Evolutionary conservation across 495 filamentous ascomycete species (phyloP), one percentile per base, ranked within the genome.

Genomic region (Neurospora sp.): DNA sequence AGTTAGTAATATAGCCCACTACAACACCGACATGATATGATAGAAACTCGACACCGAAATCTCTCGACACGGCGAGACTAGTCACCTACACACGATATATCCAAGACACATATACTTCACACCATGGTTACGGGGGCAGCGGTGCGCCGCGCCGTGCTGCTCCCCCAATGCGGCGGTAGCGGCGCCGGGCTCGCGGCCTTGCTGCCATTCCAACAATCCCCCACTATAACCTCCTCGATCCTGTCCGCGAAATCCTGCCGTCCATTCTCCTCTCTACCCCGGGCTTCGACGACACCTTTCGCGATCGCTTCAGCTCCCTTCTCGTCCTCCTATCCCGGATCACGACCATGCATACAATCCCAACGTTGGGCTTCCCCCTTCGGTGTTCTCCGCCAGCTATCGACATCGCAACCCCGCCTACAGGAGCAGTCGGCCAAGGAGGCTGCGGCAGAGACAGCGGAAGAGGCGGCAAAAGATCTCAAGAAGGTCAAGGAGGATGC

Each of bases 71-170:
- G 77, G 73, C 75, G 75, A 74, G 71, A 44, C 54, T 66, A 66
- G 54, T 35, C 3, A 66, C 54, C 54, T 66, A 66, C 27, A 60
- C 49, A 66, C 69, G 41, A 39, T n/a, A 41, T 35, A 46, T 12
- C 38, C 6, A 41, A 69, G 27, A 73, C 16, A 72, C 72, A 42
- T 20, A 23, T 39, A 71, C 54, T 35, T 44, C 40, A 76, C 27
- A 54, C 44, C 72, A 81, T 83, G 81, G 79, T 75, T 77, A 74
- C 80, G 79, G 81, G 81, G 76, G 80, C 77, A 69, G 79, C 79
- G 74, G 73, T 81, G 71, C 81, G 79, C 72, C 81, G 79, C 72
- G 77, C 76, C 69, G 74, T 74, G 73, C 80, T 83, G 80, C 79
- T 82, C 75, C 80, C 80, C 72, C 80, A 80, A 73, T 78, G 80